These are phyloP conservation scores for Xylariaceae sp. DNA, from an alignment of 2,329 filamentous ascomycete genomes.

Conservation along the genomic window DNA sequence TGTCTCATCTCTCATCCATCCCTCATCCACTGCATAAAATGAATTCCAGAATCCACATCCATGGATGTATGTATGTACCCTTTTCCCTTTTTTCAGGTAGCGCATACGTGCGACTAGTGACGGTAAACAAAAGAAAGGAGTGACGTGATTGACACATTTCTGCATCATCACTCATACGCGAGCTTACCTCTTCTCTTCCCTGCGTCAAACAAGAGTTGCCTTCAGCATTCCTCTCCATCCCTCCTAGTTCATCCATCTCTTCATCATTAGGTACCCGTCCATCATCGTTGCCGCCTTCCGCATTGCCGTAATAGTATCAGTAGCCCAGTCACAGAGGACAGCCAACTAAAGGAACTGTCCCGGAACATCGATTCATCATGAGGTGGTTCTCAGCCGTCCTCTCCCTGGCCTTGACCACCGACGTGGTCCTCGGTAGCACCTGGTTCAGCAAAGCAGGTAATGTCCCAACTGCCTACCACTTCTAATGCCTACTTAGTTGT, in stretches of 20 bases:
- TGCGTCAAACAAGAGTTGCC: conserved; percentile 1
- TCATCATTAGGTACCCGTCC: neutral
- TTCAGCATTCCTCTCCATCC: neutral
- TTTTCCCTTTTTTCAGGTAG: neutral
- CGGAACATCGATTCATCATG: conserved; percentile 57
- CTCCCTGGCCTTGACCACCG: conserved; percentile 71
- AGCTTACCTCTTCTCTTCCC: conserved; percentile 10
- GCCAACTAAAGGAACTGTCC: neutral
- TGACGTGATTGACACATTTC: conserved; percentile 41
- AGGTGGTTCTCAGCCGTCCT: conserved; percentile 74
- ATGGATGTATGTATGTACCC: too few relatives aligned
- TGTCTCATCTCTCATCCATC: neutral
- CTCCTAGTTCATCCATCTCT: conserved; percentile 2
- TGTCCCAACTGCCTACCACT: conserved; percentile 38
- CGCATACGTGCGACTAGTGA: conserved; percentile 4
- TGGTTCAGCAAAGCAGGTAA: conserved; percentile 88
- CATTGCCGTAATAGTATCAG: neutral
- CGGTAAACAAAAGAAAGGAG: conserved; percentile 31
- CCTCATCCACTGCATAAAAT: too few relatives aligned
- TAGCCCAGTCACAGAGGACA: neutral
- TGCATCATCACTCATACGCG: conserved; percentile 21
- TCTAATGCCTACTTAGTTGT: neutral
- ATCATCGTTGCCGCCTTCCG: neutral
- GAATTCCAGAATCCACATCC: too few relatives aligned
- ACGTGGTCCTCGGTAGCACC: conserved; percentile 70